These are phyloP conservation scores for Aspergillus uvarum DNA, from an alignment of 2,329 filamentous ascomycete genomes.

Conservation along the genomic window DNA sequence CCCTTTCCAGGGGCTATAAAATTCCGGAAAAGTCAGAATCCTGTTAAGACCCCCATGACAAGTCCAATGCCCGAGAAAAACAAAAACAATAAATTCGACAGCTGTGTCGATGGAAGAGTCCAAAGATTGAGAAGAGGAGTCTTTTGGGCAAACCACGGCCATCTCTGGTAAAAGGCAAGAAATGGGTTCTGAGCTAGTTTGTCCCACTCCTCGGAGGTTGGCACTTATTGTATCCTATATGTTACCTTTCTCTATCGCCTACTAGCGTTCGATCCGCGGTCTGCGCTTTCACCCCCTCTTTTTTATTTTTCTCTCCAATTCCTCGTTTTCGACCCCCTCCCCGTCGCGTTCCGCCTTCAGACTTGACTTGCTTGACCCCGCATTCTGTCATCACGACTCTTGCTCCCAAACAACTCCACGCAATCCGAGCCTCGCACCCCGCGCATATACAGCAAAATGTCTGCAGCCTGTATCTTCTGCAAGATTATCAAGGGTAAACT, in stretches of 20 bases:
- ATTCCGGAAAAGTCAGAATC: neutral
- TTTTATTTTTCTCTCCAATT: constrained; percentile 13
- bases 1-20: neutral
- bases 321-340: neutral
- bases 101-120: constrained; percentile 47
- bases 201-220: constrained; percentile 62
- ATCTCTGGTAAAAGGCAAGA: constrained; percentile 81
- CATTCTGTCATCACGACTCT: constrained; percentile 13
- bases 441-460: constrained; percentile 26
- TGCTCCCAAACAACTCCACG: neutral
- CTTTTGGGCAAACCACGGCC: constrained; percentile 64
- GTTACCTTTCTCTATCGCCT: neutral
- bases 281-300: neutral
- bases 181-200: constrained; percentile 69
- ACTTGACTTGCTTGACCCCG: constrained; percentile 13
- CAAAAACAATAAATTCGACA: constrained; percentile 42
- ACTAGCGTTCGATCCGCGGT: constrained; percentile 32
- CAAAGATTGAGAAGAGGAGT: constrained; percentile 62
- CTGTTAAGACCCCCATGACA: neutral
- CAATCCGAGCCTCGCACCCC: neutral
- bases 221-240: constrained; percentile 11
- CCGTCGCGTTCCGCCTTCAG: constrained; percentile 11
- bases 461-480: constrained; percentile 86
- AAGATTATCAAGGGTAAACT: constrained; percentile 89
- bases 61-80: constrained; percentile 21